Percentiles rank a stretch among this genome's conserved stretches.
These are phyloP conservation scores for Cladophialophora yegresii DNA, from an alignment of 2,329 filamentous ascomycete species.

Conservation along the genomic window DNA sequence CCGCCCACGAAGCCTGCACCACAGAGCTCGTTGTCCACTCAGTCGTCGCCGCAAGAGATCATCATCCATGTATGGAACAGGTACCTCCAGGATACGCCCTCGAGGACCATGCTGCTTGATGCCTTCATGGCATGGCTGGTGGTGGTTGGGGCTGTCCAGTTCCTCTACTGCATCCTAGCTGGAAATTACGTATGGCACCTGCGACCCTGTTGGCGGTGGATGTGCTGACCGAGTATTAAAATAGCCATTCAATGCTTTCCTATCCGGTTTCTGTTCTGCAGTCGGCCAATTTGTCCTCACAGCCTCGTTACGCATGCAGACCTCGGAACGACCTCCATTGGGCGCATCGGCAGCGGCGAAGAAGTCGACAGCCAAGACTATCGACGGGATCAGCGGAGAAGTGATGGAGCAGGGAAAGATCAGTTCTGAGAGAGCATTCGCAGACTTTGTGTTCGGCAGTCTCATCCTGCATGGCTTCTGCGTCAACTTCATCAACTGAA, in stretches of 20 bases:
- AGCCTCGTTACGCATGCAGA: conserved; percentile 87
- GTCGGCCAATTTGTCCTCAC: conserved; percentile 98
- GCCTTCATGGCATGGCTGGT: conserved; percentile 87
- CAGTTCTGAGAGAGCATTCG: conserved; percentile 74
- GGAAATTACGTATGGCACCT: conserved; percentile 82
- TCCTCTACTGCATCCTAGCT: conserved; percentile 84
- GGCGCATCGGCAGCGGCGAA: conserved; percentile 50
- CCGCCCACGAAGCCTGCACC: conserved; percentile 35
- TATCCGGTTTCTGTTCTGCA: conserved; percentile 89
- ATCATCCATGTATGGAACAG: conserved; percentile 70
- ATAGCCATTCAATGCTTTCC: conserved; percentile 97
- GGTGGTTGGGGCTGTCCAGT: conserved; percentile 83
- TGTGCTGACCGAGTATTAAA: conserved; percentile 1
- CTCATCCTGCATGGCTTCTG: conserved; percentile 98
- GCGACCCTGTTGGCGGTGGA: not conserved
- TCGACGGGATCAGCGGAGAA: conserved; percentile 36
- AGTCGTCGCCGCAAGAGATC: conserved; percentile 58
- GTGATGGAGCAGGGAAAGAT: conserved; percentile 39
- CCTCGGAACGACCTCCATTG: conserved; percentile 55
- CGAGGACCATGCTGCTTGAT: conserved; percentile 89
- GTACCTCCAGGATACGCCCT: conserved; percentile 79
- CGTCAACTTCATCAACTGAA: conserved; percentile 97
- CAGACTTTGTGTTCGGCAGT: conserved; percentile 93
- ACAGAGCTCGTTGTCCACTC: conserved; percentile 41
- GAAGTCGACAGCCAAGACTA: conserved; percentile 59